A percentile compares a stretch with the other conserved stretches of the same genome.
Conservation (phyloP, 345 rosid genomes). For the Aurinia saxatilis region DNA sequence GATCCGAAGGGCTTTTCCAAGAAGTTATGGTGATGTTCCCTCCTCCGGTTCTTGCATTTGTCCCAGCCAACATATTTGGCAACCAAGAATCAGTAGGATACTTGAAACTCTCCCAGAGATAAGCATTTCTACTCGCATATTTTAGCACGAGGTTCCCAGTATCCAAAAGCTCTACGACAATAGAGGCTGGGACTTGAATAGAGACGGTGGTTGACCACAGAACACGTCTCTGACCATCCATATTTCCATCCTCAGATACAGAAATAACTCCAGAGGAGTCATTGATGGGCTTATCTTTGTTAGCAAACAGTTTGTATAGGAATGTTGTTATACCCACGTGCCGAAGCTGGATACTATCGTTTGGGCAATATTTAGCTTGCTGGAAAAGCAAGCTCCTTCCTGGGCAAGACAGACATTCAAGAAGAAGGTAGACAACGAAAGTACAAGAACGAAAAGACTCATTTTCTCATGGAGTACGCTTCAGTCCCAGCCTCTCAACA, state of each 20-base stretch:
- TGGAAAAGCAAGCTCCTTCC: slow-evolving; percentile 5
- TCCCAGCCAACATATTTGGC: slow-evolving; percentile 32
- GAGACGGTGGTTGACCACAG: slow-evolving; percentile 51
- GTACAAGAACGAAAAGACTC: background rate
- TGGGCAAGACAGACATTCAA: slow-evolving; percentile 6
- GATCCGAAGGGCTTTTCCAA: slow-evolving; percentile 53
- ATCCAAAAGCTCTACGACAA: slow-evolving; percentile 41
- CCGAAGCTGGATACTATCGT: slow-evolving; percentile 27
- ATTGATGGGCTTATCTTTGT: slow-evolving; percentile 36
- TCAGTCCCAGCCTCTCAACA: too few species aligned
- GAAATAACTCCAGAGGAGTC: slow-evolving; percentile 39
- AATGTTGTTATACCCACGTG: slow-evolving; percentile 31
- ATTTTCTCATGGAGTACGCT: background rate
- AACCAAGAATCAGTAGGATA: slow-evolving; percentile 33
- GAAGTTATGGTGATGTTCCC: slow-evolving; percentile 29
- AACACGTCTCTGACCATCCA: slow-evolving; percentile 27
- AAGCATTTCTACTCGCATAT: slow-evolving; percentile 5
- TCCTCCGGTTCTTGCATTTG: slow-evolving; percentile 25
- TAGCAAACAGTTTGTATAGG: slow-evolving; percentile 33
- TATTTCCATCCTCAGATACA: slow-evolving; percentile 39
- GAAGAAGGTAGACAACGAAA: background rate
- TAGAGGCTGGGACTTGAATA: background rate
- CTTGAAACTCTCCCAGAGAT: slow-evolving; percentile 54
- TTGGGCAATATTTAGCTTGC: slow-evolving; percentile 10
- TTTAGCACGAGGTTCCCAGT: slow-evolving; percentile 46